These are phyloP conservation scores for Geotrichum ghanense DNA, from an alignment of 805 yeast genomes.

Conservation along the genomic window DNA sequence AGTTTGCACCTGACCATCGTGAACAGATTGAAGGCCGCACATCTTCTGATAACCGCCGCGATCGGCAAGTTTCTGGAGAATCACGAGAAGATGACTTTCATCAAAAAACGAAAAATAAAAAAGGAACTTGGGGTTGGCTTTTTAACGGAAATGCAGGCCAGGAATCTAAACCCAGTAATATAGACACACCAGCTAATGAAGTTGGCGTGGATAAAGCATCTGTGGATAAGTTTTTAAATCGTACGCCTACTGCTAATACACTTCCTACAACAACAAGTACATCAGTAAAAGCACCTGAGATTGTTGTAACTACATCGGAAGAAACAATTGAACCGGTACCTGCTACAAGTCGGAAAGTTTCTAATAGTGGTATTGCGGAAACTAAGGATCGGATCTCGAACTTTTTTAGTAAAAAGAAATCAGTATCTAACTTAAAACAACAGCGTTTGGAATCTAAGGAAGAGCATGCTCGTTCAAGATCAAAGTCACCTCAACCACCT, in stretches of 20 bases:
- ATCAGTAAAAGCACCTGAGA: neutral
- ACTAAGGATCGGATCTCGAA: slow-evolving; percentile 10
- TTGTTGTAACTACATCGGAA: neutral
- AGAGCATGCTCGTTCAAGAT: neutral
- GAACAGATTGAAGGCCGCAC: too few species aligned
- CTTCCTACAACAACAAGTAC: neutral
- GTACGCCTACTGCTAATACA: neutral
- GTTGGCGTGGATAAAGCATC: slow-evolving; percentile 5
- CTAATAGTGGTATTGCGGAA: slow-evolving; percentile 7
- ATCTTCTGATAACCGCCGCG: too few species aligned
- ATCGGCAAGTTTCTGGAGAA: too few species aligned
- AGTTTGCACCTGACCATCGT: too few species aligned
- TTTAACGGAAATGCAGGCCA: slow-evolving; percentile 4
- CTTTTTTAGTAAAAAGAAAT: slow-evolving; percentile 13
- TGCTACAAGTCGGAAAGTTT: neutral
- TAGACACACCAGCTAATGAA: slow-evolving; percentile 1
- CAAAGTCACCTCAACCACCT: neutral
- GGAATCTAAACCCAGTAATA: neutral
- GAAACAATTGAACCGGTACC: slow-evolving; percentile 1
- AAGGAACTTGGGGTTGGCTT: slow-evolving; percentile 12
- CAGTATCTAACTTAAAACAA: slow-evolving; percentile 8
- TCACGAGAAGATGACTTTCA: neutral
- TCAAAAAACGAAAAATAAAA: slow-evolving; percentile 3
- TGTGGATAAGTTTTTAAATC: slow-evolving; percentile 10
- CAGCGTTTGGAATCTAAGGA: slow-evolving; percentile 3